phyloP scores from a whole-genome alignment of 768 basidiomycete genomes.

The Suillus discolor region DNA sequence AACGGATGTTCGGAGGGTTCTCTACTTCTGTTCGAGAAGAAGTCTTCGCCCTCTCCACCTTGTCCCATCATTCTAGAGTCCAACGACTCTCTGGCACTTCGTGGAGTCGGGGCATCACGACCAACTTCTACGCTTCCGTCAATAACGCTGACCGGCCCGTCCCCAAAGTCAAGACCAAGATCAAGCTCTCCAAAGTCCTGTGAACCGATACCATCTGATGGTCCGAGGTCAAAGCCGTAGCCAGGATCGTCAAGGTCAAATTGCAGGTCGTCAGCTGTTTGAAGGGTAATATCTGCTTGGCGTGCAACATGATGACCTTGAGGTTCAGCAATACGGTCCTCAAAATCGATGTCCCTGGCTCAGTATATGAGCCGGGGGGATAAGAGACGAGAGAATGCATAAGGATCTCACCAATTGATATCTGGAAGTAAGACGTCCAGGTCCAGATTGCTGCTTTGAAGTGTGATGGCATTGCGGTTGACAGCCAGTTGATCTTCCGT shows the following conservation, averaged over 20 bases:
- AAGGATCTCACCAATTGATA: slow-evolving; percentile 65
- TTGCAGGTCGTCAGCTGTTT: slow-evolving; percentile 71
- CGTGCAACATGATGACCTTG: slow-evolving; percentile 84
- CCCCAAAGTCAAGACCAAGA: slow-evolving; percentile 78
- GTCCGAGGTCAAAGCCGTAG: slow-evolving; percentile 79
- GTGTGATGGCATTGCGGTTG: slow-evolving; percentile 85
- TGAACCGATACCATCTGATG: slow-evolving; percentile 82
- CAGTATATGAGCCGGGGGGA: slow-evolving; percentile 13
- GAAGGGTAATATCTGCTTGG: slow-evolving; percentile 87
- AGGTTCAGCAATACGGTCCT: slow-evolving; percentile 59
- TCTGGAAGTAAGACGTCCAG: slow-evolving; percentile 81
- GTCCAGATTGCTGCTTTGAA: slow-evolving; percentile 76
- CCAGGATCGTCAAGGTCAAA: slow-evolving; percentile 58
- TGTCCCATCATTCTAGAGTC: slow-evolving; percentile 61
- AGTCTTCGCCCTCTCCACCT: slow-evolving; percentile 56
- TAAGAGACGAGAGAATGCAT: not conserved
- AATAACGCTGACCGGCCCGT: slow-evolving; percentile 43
- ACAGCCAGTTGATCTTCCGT: slow-evolving; percentile 92
- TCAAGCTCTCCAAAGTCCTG: slow-evolving; percentile 77
- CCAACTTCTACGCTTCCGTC: slow-evolving; percentile 71
- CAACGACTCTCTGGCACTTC: slow-evolving; percentile 55
- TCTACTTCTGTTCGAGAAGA: slow-evolving; percentile 65
- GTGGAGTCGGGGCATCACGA: slow-evolving; percentile 62
- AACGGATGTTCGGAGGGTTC: slow-evolving; percentile 71
- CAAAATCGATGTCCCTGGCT: slow-evolving; percentile 77